These are phyloP conservation scores for Ophiostoma piceae DNA, from an alignment of 2,329 filamentous ascomycete genomes.

Conservation along the genomic window DNA sequence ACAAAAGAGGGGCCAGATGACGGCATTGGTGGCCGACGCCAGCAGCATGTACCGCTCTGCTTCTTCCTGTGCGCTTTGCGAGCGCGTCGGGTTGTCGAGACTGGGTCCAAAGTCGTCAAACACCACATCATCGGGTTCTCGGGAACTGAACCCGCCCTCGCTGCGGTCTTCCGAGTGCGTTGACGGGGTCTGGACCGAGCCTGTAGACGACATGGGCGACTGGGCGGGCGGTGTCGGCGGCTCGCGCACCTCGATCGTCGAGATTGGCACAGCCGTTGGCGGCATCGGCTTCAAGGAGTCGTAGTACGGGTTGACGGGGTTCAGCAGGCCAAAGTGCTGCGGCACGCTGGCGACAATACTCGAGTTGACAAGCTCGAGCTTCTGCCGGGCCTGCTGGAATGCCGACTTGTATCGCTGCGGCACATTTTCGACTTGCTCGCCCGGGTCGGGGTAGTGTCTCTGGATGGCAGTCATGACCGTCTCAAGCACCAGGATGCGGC, in stretches of 20 bases:
- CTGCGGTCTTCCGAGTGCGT: neutral
- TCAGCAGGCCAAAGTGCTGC: constrained; percentile 47
- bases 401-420: constrained; percentile 33
- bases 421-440: constrained; percentile 27
- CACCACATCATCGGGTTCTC: constrained; percentile 20
- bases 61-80: constrained; percentile 35
- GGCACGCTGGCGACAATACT: constrained; percentile 45
- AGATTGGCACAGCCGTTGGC: neutral
- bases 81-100: constrained; percentile 39
- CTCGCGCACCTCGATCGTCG: constrained; percentile 26
- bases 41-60: constrained; percentile 46
- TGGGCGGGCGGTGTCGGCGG: constrained; percentile 20
- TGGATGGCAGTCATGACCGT: constrained; percentile 43
- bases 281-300: constrained; percentile 24
- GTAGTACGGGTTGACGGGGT: constrained; percentile 36
- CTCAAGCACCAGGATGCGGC: constrained; percentile 45
- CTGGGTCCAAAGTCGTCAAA: constrained; percentile 34
- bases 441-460: constrained; percentile 32
- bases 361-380: constrained; percentile 39
- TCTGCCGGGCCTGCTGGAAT: constrained; percentile 37
- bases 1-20: constrained; percentile 48
- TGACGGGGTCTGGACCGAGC: constrained; percentile 20
- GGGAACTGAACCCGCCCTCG: constrained; percentile 6
- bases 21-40: constrained; percentile 44
- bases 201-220: constrained; percentile 23